Evolutionary conservation across 176 grass and related monocot species (phyloP).

Genomic region (Dendrocalamus sinicus): DNA sequence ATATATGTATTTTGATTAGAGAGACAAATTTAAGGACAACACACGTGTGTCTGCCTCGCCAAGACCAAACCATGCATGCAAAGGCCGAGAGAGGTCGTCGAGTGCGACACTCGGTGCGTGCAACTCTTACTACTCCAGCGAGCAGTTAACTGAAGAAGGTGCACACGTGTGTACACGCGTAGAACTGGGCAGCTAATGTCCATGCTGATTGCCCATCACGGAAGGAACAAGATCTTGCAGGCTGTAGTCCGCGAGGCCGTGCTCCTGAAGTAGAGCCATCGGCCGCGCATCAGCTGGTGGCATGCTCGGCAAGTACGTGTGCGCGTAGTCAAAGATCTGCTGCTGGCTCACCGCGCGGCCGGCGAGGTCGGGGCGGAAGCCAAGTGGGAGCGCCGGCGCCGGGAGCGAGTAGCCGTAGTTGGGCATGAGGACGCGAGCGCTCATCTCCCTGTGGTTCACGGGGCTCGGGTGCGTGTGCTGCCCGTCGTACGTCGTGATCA

Average conservation of each 20-base stretch:
- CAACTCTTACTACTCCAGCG: neutral
- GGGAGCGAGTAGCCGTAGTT: neutral
- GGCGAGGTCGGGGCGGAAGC: neutral
- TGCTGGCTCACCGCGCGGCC: neutral
- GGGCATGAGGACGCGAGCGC: constrained; percentile 4
- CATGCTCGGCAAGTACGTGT: constrained; percentile 38
- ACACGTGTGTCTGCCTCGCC: neutral
- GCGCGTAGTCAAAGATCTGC: constrained; percentile 23
- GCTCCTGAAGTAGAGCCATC: constrained; percentile 14
- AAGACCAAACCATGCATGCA: neutral
- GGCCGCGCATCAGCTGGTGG: neutral
- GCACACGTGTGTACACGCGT: neutral
- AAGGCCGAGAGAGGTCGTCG: neutral
- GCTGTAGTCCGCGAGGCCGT: constrained; percentile 29
- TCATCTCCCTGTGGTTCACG: constrained; percentile 13
- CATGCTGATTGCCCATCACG: neutral
- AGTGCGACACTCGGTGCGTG: neutral
- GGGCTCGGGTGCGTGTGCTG: constrained; percentile 73
- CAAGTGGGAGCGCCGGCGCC: neutral
- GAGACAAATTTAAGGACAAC: neutral
- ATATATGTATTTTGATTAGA: neutral
- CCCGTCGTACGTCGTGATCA: constrained; percentile 90
- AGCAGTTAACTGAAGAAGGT: neutral
- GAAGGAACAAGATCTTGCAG: constrained; percentile 54
- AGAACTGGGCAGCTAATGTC: neutral